Percentiles rank a stretch among this genome's conserved stretches.
Evolutionary conservation across 805 yeast species (phyloP).

Genomic region (Saccharomyces eubayanus): DNA sequence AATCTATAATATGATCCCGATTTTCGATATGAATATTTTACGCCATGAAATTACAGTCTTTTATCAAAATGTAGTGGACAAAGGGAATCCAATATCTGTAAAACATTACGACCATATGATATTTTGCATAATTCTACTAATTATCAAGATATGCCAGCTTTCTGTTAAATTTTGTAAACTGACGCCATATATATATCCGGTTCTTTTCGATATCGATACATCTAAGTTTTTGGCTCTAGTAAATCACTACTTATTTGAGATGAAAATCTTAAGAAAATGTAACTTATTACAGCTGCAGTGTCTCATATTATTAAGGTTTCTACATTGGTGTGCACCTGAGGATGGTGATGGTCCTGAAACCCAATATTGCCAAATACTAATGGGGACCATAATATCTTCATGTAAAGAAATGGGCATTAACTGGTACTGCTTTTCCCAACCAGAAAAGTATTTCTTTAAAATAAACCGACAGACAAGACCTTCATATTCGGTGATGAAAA

Average conservation of each 20-base stretch:
- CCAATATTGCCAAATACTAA: slow-evolving; percentile 23
- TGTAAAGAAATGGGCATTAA: slow-evolving; percentile 25
- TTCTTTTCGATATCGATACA: slow-evolving; percentile 11
- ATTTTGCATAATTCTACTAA: slow-evolving; percentile 17
- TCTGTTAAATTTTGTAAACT: slow-evolving; percentile 17
- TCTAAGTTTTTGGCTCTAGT: slow-evolving; percentile 19
- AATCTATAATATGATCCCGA: slow-evolving; percentile 18
- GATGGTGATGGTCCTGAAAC: slow-evolving; percentile 28
- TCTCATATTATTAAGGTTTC: slow-evolving; percentile 22
- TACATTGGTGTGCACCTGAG: slow-evolving; percentile 30
- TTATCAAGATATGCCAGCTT: slow-evolving; percentile 19
- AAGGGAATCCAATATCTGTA: slow-evolving; percentile 2
- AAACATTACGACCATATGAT: slow-evolving; percentile 22
- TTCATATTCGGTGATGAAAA: slow-evolving; percentile 7
- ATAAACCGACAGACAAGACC: slow-evolving; percentile 18
- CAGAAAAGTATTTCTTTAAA: slow-evolving; percentile 13
- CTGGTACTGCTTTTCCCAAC: slow-evolving; percentile 18
- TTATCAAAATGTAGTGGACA: slow-evolving; percentile 11
- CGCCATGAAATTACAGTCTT: slow-evolving; percentile 11
- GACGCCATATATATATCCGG: slow-evolving; percentile 1
- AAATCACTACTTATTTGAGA: slow-evolving; percentile 17
- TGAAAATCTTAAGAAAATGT: slow-evolving; percentile 23
- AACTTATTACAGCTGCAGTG: slow-evolving; percentile 24
- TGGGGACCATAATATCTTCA: slow-evolving; percentile 24
- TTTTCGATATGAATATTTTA: slow-evolving; percentile 15